phyloP scores from a whole-genome alignment of 1,284 basidiomycete species.

The Omphalotus olearius region DNA sequence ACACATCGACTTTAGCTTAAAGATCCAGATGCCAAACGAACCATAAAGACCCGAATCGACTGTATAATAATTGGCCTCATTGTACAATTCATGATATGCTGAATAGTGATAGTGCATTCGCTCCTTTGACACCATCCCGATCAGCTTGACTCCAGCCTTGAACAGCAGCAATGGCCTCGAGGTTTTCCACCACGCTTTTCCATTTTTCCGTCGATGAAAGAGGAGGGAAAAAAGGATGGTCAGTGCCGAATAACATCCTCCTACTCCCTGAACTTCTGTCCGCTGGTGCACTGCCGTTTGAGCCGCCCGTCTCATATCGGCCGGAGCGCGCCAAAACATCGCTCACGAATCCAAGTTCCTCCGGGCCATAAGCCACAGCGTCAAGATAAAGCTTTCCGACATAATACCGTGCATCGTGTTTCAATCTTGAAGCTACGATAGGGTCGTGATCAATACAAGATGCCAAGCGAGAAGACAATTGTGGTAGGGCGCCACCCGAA shows the following conservation, averaged over 20 bases:
- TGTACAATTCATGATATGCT: constrained; percentile 14
- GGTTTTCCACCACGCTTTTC: constrained; percentile 79
- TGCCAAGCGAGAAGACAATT: constrained; percentile 76
- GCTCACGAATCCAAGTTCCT: constrained; percentile 76
- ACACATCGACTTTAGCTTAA: constrained; percentile 92
- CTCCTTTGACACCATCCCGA: constrained; percentile 61
- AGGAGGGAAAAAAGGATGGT: constrained; percentile 89
- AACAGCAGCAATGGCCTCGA: constrained; percentile 70
- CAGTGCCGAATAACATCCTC: constrained; percentile 80
- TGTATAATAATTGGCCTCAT: not conserved
- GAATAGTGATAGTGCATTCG: constrained; percentile 71
- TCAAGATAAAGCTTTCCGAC: constrained; percentile 78
- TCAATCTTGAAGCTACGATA: constrained; percentile 63
- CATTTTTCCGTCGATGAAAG: constrained; percentile 65
- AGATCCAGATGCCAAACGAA: constrained; percentile 70
- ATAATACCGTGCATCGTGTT: constrained; percentile 82
- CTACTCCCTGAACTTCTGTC: constrained; percentile 43
- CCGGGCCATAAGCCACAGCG: constrained; percentile 80
- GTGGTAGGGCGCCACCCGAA: constrained; percentile 79
- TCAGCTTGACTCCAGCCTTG: constrained; percentile 59
- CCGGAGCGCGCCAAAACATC: constrained; percentile 61
- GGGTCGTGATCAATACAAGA: constrained; percentile 85
- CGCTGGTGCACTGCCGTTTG: constrained; percentile 26
- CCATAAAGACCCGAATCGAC: not conserved
- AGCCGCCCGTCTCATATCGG: constrained; percentile 38